Percentiles rank a stretch among this genome's conserved stretches.
Conservation (phyloP, 2,329 filamentous ascomycete species). For the Aspergillus niger region DNA sequence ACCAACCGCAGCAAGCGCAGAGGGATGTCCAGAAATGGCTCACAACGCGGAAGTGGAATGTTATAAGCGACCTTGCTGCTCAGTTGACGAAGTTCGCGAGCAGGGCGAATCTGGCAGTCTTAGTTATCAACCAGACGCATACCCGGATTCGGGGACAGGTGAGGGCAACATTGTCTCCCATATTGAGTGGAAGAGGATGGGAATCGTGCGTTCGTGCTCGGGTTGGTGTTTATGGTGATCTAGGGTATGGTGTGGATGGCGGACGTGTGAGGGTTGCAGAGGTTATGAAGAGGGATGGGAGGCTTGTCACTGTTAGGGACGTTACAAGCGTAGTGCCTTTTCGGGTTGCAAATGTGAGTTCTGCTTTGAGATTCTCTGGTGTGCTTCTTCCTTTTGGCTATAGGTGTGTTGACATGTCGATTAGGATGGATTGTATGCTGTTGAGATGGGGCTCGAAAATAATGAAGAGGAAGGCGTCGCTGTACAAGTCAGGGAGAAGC, state of each 20-base stretch:
- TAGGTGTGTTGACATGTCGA: neutral
- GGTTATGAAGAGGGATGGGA: slow-evolving; percentile 58
- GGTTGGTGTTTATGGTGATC: slow-evolving; percentile 78
- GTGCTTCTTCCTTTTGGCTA: neutral
- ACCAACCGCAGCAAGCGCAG: slow-evolving; percentile 34
- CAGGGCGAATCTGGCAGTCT: slow-evolving; percentile 69
- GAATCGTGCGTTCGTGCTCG: slow-evolving; percentile 74
- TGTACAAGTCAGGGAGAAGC: neutral
- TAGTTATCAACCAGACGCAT: slow-evolving; percentile 76
- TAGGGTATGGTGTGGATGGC: slow-evolving; percentile 50
- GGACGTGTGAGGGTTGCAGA: slow-evolving; percentile 62
- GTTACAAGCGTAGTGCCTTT: slow-evolving; percentile 42
- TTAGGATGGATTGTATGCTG: slow-evolving; percentile 20
- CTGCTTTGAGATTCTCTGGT: neutral
- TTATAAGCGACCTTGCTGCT: slow-evolving; percentile 67
- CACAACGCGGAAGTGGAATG: slow-evolving; percentile 50
- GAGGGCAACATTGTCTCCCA: slow-evolving; percentile 69
- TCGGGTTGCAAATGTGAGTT: slow-evolving; percentile 40
- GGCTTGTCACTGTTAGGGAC: neutral
- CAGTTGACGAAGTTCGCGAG: slow-evolving; percentile 71
- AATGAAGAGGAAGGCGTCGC: neutral
- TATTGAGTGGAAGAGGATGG: slow-evolving; percentile 76
- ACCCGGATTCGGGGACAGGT: slow-evolving; percentile 73
- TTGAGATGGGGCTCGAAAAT: neutral
- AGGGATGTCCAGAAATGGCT: slow-evolving; percentile 45